Base-by-base conservation (phyloP, 257 asterid species). In the Ligustrum vulgare region DNA sequence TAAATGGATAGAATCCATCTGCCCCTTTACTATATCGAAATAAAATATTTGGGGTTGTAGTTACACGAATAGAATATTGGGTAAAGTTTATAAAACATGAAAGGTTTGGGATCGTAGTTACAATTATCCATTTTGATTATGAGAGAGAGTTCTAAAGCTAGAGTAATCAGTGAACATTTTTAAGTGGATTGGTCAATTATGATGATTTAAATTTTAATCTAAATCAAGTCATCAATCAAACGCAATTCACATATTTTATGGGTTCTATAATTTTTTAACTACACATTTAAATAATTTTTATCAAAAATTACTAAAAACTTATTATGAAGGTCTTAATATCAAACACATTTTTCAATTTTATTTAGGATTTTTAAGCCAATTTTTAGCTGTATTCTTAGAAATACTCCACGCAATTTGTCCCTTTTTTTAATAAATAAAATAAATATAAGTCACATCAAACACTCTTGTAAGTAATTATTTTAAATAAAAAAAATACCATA, bases 401-500 rank as follows among this genome's bases (percentile, higher is more conserved):
- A 74, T 65, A 63, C 25, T 49, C n/a, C 70, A 58, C 5, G 31
- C 37, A 68, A 20, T 25, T 73, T 39, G 43, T 73, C 62, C n/a
- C n/a, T n/a, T 73, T 25, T 73, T 39, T 60, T 8, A 49, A 71
- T 32, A 63, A 60, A 36, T 58, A 23, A 60, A n/a, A n/a, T 13
- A 56, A 56, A 16, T 36, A 39, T 62, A 73, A 5, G 43, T 73
- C 77, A 62, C 71, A 35, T 62, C 71, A 7, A 37, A 62, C 60
- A 60, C 41, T 73, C 41, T 63, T 73, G 70, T 22, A 22, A 56
- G 5, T 56, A 18, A 58, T 36, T 1, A 33, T 58, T 72, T n/a
- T n/a, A n/a, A 28, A 28, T 28, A 28, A 28, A 20, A 56, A 25
- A 73, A 60, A 34, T 34, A 60, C 58, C 23, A 37, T 25, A 2